Conservation (phyloP, 495 filamentous ascomycete species). For the Aspergillus bridgeri region DNA sequence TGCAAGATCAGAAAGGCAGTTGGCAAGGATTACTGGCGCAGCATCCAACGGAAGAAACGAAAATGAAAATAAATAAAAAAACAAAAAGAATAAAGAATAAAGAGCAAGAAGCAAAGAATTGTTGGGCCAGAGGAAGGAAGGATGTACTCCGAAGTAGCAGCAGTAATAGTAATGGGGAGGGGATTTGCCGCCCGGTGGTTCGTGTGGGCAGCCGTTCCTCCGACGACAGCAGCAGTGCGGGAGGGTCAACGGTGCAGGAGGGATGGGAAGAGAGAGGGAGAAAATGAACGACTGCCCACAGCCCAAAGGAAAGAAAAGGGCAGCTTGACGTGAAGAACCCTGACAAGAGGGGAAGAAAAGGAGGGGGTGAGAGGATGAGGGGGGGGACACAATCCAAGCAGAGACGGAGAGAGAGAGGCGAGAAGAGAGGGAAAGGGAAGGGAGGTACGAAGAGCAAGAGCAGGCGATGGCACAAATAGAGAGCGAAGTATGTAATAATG, state of each 20-base stretch:
- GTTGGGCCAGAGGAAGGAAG: not conserved
- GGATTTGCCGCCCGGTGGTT: constrained; percentile 19
- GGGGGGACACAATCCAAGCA: constrained; percentile 12
- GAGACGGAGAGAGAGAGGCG: constrained; percentile 27
- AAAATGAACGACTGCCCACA: constrained; percentile 27
- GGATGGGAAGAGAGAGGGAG: constrained; percentile 14
- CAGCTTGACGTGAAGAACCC: constrained; percentile 20
- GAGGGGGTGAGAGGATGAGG: constrained; percentile 15
- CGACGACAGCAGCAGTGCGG: constrained; percentile 32
- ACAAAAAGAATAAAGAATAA: constrained; percentile 6
- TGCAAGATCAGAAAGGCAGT: too few relatives aligned
- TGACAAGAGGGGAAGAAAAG: constrained; percentile 19
- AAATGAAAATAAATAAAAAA: not conserved
- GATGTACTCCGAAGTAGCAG: not conserved
- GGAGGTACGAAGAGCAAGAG: constrained; percentile 10
- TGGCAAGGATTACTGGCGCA: not conserved
- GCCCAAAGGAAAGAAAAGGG: constrained; percentile 23
- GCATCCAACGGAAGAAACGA: not conserved
- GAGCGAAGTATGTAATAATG: too few relatives aligned
- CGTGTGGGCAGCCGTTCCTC: constrained; percentile 39
- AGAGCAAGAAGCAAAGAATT: too few relatives aligned
- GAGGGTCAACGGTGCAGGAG: constrained; percentile 18
- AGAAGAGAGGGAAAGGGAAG: constrained; percentile 18
- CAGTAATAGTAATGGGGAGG: constrained; percentile 7
- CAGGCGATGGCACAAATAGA: too few relatives aligned